A percentile compares a stretch with the other conserved stretches of the same genome.
phyloP scores from a whole-genome alignment of 371 early-diverging fungal genomes.

The Actinomucor elegans region DNA sequence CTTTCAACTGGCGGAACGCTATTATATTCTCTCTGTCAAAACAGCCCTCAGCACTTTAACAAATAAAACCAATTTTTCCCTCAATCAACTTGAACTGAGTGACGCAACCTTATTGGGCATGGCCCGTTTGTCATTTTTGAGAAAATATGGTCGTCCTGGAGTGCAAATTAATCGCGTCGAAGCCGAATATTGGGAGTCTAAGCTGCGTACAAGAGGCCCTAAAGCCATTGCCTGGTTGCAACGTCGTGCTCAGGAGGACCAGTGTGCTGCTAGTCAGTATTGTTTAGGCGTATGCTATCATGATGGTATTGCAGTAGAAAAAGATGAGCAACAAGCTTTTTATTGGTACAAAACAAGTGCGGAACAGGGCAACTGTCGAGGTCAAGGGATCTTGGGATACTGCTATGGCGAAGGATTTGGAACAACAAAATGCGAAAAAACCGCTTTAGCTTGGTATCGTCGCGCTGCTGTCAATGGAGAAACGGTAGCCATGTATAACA shows the following conservation, averaged over 20 bases:
- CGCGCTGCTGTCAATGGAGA: slow-evolving; percentile 65
- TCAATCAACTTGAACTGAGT: slow-evolving; percentile 7
- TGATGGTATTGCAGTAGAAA: slow-evolving; percentile 66
- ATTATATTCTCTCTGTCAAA: slow-evolving; percentile 50
- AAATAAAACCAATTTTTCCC: not conserved
- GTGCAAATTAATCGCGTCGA: slow-evolving; percentile 72
- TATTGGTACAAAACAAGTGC: slow-evolving; percentile 66
- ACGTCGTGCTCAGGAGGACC: slow-evolving; percentile 51
- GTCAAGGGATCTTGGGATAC: slow-evolving; percentile 71
- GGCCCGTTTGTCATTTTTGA: slow-evolving; percentile 70
- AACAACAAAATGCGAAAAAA: slow-evolving; percentile 62
- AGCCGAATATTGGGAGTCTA: slow-evolving; percentile 63
- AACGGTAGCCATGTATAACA: slow-evolving; percentile 78
- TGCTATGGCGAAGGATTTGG: slow-evolving; percentile 84
- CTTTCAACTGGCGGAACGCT: slow-evolving; percentile 55
- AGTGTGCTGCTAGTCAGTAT: slow-evolving; percentile 51
- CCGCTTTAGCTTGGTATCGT: slow-evolving; percentile 74
- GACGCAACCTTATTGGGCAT: slow-evolving; percentile 63
- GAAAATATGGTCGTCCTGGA: slow-evolving; percentile 76
- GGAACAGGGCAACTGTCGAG: slow-evolving; percentile 64
- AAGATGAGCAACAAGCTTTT: slow-evolving; percentile 59
- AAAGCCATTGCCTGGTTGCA: slow-evolving; percentile 50
- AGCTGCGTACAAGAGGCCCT: slow-evolving; percentile 19
- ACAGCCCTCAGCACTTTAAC: slow-evolving; percentile 42
- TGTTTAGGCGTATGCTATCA: slow-evolving; percentile 75